Evolutionary conservation across 805 yeast species (phyloP).

Genomic region (Pichia manshurica): DNA sequence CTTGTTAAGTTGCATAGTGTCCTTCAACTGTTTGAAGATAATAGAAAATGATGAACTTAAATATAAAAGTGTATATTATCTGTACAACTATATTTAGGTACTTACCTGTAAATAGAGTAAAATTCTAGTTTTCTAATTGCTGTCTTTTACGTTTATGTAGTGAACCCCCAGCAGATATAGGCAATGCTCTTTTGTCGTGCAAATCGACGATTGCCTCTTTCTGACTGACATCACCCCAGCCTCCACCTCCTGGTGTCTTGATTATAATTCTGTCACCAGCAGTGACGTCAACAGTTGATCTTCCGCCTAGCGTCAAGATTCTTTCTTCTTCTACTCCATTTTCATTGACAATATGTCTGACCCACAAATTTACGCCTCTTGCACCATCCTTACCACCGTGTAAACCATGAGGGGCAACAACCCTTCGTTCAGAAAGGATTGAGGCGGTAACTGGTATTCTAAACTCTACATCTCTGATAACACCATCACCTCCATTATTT

Average conservation of each 20-base stretch:
- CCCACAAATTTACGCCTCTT: constrained; percentile 63
- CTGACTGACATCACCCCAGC: constrained; percentile 45
- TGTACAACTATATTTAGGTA: too few species aligned
- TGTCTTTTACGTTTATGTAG: constrained; percentile 26
- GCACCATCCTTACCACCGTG: constrained; percentile 74
- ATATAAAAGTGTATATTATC: too few species aligned
- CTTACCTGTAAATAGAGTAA: too few species aligned
- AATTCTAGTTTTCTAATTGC: constrained; percentile 28
- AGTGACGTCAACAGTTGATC: constrained; percentile 50
- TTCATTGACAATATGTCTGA: constrained; percentile 25
- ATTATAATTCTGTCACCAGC: constrained; percentile 65
- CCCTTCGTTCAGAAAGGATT: constrained; percentile 80
- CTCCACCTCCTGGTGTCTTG: constrained; percentile 85
- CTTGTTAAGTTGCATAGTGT: constrained; percentile 72
- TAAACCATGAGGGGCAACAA: constrained; percentile 80
- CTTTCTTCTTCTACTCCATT: constrained; percentile 33
- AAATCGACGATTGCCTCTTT: not conserved
- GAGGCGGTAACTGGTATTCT: constrained; percentile 66
- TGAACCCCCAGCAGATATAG: constrained; percentile 28
- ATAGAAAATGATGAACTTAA: too few species aligned
- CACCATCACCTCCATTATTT: constrained; percentile 80
- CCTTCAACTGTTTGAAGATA: constrained; percentile 53
- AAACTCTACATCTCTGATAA: constrained; percentile 78
- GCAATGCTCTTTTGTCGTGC: constrained; percentile 9
- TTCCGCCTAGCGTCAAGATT: constrained; percentile 60